Percentiles rank a stretch among this genome's conserved stretches.
These are phyloP conservation scores for Eimeria nieschulzi DNA, from an alignment of 169 alveolate species.

Conservation along the genomic window DNA sequence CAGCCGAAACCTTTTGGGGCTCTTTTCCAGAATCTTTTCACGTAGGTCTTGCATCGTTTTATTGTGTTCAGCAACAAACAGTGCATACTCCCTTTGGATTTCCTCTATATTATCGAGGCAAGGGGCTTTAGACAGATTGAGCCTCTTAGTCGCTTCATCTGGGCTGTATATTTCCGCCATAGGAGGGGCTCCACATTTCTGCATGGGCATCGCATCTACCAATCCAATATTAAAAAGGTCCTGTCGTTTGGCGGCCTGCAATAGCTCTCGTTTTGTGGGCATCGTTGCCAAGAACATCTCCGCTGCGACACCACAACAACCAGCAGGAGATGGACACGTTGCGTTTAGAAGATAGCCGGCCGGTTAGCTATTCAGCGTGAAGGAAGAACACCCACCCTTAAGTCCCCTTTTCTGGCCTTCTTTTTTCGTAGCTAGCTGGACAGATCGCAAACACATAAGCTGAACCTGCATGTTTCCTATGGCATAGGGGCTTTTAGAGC, in stretches of 20 bases:
- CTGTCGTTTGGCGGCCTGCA: background rate
- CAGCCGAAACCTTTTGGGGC: background rate
- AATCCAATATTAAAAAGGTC: background rate
- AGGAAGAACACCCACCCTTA: too few relatives aligned
- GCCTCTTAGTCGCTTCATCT: background rate
- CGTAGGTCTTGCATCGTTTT: background rate
- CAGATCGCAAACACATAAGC: too few relatives aligned
- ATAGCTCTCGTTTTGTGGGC: background rate
- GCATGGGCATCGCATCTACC: background rate
- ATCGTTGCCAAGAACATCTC: background rate
- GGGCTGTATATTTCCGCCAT: constrained; percentile 58
- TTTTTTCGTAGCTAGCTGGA: too few relatives aligned
- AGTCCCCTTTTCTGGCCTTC: too few relatives aligned
- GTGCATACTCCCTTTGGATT: background rate
- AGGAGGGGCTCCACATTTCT: constrained; percentile 27
- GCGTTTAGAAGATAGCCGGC: too few relatives aligned
- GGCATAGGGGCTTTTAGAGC: too few relatives aligned
- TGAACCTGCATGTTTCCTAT: too few relatives aligned
- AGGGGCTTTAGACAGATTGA: background rate
- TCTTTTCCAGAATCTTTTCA: background rate
- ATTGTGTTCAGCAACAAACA: constrained; percentile 18
- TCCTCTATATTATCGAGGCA: constrained; percentile 7
- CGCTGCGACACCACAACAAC: background rate
- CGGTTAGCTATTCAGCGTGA: too few relatives aligned
- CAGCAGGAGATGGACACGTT: too few relatives aligned